Base-by-base conservation (phyloP, 2,329 filamentous ascomycete genomes). In the Tolypocladium endophyticum region DNA sequence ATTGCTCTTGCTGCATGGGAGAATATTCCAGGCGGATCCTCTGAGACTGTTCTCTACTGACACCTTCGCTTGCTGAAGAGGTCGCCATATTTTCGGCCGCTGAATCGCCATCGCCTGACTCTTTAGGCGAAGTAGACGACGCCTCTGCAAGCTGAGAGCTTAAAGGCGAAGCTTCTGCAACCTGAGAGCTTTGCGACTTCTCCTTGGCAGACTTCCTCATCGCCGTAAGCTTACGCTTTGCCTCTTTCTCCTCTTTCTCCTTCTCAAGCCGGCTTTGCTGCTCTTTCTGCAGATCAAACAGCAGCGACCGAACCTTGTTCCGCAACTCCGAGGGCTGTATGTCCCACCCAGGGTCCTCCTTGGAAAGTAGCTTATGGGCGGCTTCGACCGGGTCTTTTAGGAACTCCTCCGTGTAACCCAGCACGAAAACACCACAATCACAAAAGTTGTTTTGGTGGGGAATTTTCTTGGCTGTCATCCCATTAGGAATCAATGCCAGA, bases 371-470 rank as follows among this genome's bases (percentile, higher is more conserved):
- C 61, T 83, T 86, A 25, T 75, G 75, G 20, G 89, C 79, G 64
- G 95, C 94, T 0, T 70, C 72, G 63, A 90, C 84, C 0, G 93
- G 93, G 61, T 90, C 76, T 58, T 84, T 79, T 20, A 95, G 80
- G 63, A 99, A 96, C 63, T 89, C 86, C 64, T 91, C 83, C 58
- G 96, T 79, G 68, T 97, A 99, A 2, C 87, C 88, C 4, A 97
- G 77, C 3, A 97, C 77, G 66, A 89, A 99, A 0, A 97, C 77
- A 11, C 94, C 94, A 68, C 94, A 99, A 70, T 99, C 94, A 62
- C 84, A 92, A 65, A 82, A 89, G 69, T 99, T 97, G 56, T 84
- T 75, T 71, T 99, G 94, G 62, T 82, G 76, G 0, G 94, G 93
- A 18, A 97, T 87, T 9, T 81, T 79, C 61, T 83, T 88, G 5